phyloP scores from a whole-genome alignment of 2,329 filamentous ascomycete genomes.

The Blumeriella jaapii region DNA sequence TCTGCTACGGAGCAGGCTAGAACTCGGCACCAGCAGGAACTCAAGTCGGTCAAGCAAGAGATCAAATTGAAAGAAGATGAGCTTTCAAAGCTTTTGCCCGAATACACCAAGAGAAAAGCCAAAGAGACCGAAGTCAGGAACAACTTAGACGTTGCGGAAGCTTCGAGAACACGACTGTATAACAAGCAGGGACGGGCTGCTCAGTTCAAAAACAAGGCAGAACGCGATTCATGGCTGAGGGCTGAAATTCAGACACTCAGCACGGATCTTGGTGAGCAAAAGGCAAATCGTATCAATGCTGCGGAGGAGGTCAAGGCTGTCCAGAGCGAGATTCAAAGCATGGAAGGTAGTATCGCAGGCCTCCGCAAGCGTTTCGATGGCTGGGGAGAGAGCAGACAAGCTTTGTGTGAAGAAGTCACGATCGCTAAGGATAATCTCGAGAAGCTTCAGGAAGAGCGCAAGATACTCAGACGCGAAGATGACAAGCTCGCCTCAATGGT shows the following conservation, averaged over 20 bases:
- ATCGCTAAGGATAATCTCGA: slow-evolving; percentile 69
- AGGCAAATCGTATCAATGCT: slow-evolving; percentile 73
- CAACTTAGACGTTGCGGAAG: slow-evolving; percentile 66
- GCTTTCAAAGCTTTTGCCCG: slow-evolving; percentile 61
- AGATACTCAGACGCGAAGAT: slow-evolving; percentile 78
- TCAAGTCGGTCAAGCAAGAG: slow-evolving; percentile 59
- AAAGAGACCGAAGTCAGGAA: slow-evolving; percentile 61
- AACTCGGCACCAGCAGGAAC: slow-evolving; percentile 56
- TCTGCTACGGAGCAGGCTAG: slow-evolving; percentile 64
- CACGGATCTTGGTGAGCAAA: slow-evolving; percentile 63
- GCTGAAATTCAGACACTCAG: slow-evolving; percentile 74
- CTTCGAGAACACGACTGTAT: slow-evolving; percentile 65
- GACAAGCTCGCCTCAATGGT: slow-evolving; percentile 75
- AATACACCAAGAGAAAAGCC: slow-evolving; percentile 61
- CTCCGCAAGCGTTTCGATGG: slow-evolving; percentile 66
- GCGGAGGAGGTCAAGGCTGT: slow-evolving; percentile 70
- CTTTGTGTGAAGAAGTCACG: slow-evolving; percentile 62
- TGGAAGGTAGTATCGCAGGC: slow-evolving; percentile 61
- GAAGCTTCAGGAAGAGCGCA: slow-evolving; percentile 73
- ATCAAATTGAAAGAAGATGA: slow-evolving; percentile 70
- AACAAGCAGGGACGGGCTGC: slow-evolving; percentile 85
- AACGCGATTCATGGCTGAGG: slow-evolving; percentile 74
- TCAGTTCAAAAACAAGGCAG: slow-evolving; percentile 76
- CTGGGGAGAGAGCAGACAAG: slow-evolving; percentile 62
- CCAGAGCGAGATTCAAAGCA: slow-evolving; percentile 55